phyloP scores from a whole-genome alignment of 768 basidiomycete species.

The Mycena polygramma region DNA sequence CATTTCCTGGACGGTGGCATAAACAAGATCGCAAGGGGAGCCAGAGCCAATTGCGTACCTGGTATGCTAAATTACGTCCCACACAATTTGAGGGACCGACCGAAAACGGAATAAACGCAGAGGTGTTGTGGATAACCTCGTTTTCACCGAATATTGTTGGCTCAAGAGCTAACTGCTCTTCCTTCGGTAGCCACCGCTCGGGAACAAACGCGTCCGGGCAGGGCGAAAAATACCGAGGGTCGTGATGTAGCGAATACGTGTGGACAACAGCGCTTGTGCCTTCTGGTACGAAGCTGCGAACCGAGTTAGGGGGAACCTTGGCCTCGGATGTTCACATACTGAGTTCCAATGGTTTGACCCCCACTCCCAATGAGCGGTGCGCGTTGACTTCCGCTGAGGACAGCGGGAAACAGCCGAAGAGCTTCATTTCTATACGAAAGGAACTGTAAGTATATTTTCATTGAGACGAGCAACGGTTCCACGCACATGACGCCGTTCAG shows the following conservation, averaged over 20 bases:
- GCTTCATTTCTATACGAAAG: slow-evolving; percentile 58
- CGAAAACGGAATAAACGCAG: slow-evolving; percentile 55
- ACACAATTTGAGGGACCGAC: slow-evolving; percentile 65
- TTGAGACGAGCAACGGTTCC: background rate
- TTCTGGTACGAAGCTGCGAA: slow-evolving; percentile 52
- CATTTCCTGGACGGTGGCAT: slow-evolving; percentile 45
- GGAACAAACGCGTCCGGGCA: slow-evolving; percentile 54
- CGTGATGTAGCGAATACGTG: slow-evolving; percentile 54
- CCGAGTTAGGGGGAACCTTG: slow-evolving; percentile 1
- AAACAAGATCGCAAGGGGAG: background rate
- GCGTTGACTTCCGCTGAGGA: slow-evolving; percentile 63
- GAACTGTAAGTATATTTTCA: slow-evolving; percentile 10
- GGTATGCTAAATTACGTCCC: slow-evolving; percentile 53
- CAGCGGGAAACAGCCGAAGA: slow-evolving; percentile 62
- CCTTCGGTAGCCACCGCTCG: slow-evolving; percentile 52
- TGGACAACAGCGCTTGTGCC: slow-evolving; percentile 55
- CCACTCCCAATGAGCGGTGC: slow-evolving; percentile 50
- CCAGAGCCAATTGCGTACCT: slow-evolving; percentile 9
- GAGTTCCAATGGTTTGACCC: slow-evolving; percentile 54
- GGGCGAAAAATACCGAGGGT: slow-evolving; percentile 54
- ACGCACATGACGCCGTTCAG: slow-evolving; percentile 54
- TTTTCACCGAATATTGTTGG: slow-evolving; percentile 37
- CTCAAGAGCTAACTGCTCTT: slow-evolving; percentile 35
- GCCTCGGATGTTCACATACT: slow-evolving; percentile 46
- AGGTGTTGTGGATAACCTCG: slow-evolving; percentile 40